Conservation (phyloP, 805 yeast species). For the Wickerhamomyces canadensis region DNA sequence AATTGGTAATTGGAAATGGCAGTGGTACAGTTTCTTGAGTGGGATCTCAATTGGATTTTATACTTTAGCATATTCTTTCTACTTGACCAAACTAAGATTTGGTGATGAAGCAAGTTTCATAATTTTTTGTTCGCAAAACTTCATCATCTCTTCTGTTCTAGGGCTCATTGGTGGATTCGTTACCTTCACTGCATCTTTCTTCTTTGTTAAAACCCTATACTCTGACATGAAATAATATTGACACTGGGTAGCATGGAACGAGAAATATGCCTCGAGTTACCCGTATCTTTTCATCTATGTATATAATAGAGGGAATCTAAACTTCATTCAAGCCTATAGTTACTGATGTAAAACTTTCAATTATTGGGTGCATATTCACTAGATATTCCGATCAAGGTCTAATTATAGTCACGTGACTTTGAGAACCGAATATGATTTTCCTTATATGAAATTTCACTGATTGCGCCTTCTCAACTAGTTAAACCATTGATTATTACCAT, state of each 20-base stretch:
- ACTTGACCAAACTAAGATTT: constrained; percentile 22
- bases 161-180: constrained; percentile 22
- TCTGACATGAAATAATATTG: not conserved
- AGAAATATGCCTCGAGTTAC: too few species aligned
- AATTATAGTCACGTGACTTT: too few species aligned
- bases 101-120: constrained; percentile 22
- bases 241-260: not conserved
- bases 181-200: constrained; percentile 14
- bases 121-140: constrained; percentile 20
- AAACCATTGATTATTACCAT: too few species aligned
- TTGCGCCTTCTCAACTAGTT: too few species aligned
- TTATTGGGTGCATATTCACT: too few species aligned
- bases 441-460: too few species aligned
- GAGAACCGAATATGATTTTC: too few species aligned
- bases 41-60: constrained; percentile 24
- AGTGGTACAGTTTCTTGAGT: constrained; percentile 22
- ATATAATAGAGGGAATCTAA: too few species aligned
- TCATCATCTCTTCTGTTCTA: constrained; percentile 18
- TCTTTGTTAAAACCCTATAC: constrained; percentile 17
- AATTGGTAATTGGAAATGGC: constrained; percentile 28
- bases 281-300: too few species aligned
- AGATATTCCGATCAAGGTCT: too few species aligned
- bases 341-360: too few species aligned
- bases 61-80: constrained; percentile 21
- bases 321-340: too few species aligned